These are phyloP conservation scores for Kodamaea fungicola DNA, from an alignment of 1,139 yeast species.

Conservation along the genomic window DNA sequence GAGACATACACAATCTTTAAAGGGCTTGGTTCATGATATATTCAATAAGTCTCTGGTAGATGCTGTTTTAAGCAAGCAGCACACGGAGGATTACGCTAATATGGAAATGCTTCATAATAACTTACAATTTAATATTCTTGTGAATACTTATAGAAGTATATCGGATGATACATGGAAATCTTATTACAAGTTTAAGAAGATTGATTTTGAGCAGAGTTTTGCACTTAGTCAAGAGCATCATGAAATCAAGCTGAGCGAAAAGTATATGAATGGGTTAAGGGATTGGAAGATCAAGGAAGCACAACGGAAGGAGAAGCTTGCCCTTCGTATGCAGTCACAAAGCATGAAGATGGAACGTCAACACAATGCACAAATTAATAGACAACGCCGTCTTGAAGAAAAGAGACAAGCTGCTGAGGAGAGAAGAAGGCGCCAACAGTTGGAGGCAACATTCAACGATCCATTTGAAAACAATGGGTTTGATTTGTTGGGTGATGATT, in stretches of 20 bases:
- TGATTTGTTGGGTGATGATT: slow-evolving; percentile 8
- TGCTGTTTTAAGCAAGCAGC: slow-evolving; percentile 26
- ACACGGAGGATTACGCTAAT: slow-evolving; percentile 36
- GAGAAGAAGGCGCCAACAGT: slow-evolving; percentile 10
- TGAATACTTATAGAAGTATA: slow-evolving; percentile 41
- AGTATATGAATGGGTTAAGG: slow-evolving; percentile 13
- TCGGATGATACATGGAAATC: slow-evolving; percentile 39
- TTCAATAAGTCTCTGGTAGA: slow-evolving; percentile 34
- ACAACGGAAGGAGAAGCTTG: slow-evolving; percentile 17
- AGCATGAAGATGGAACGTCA: slow-evolving; percentile 14
- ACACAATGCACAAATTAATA: slow-evolving; percentile 7
- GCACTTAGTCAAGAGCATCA: slow-evolving; percentile 17
- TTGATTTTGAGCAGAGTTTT: slow-evolving; percentile 39
- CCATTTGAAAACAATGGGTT: slow-evolving; percentile 16
- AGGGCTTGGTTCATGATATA: slow-evolving; percentile 38
- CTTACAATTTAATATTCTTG: slow-evolving; percentile 38
- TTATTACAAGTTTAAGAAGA: slow-evolving; percentile 36
- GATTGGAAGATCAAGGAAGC: slow-evolving; percentile 19
- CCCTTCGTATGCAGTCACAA: slow-evolving; percentile 10
- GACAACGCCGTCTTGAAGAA: slow-evolving; percentile 8
- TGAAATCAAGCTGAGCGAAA: slow-evolving; percentile 10
- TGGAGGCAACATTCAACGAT: slow-evolving; percentile 19
- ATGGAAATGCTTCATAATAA: slow-evolving; percentile 45
- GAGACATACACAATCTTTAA: slow-evolving; percentile 27
- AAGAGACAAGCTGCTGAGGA: slow-evolving; percentile 8